These are phyloP conservation scores for Aquilaria agallochum DNA, from an alignment of 441 rosid species.

Conservation along the genomic window DNA sequence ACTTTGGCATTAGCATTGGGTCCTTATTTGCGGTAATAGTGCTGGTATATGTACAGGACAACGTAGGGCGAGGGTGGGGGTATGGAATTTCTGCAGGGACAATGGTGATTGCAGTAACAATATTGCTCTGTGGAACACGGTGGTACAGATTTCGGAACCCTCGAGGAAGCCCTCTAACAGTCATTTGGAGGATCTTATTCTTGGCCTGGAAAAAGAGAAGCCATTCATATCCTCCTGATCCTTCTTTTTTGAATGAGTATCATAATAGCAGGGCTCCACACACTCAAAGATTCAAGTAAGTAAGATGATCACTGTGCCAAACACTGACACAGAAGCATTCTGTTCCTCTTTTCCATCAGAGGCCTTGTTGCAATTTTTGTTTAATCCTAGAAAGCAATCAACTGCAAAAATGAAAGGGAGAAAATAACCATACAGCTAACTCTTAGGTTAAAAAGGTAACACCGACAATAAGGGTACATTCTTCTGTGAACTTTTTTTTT, in stretches of 20 bases:
- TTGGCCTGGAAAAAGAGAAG: slow-evolving; percentile 79
- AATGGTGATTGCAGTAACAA: slow-evolving; percentile 56
- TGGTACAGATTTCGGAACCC: slow-evolving; percentile 73
- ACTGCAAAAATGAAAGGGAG: too few species aligned
- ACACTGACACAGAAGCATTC: too few species aligned
- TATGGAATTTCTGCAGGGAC: slow-evolving; percentile 86
- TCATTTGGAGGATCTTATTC: slow-evolving; percentile 63
- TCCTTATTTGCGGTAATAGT: slow-evolving; percentile 70
- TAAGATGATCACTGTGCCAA: neutral
- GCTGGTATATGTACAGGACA: slow-evolving; percentile 83
- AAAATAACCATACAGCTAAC: too few species aligned
- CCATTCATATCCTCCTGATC: slow-evolving; percentile 44
- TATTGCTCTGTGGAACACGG: slow-evolving; percentile 58
- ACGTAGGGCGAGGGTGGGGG: slow-evolving; percentile 91
- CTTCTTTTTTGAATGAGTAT: slow-evolving; percentile 52
- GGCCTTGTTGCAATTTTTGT: too few species aligned
- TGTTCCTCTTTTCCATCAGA: too few species aligned
- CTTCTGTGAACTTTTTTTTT: neutral
- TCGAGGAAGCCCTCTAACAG: slow-evolving; percentile 81
- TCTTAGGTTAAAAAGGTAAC: too few species aligned
- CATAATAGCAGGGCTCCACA: slow-evolving; percentile 52
- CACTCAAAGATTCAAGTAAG: slow-evolving; percentile 55
- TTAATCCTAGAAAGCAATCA: too few species aligned
- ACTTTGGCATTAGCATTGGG: slow-evolving; percentile 70
- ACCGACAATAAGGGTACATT: too few species aligned